Percentiles rank a stretch among this genome's conserved stretches.
phyloP scores from a whole-genome alignment of 768 basidiomycete genomes.

The Leccinum disarticulatum region DNA sequence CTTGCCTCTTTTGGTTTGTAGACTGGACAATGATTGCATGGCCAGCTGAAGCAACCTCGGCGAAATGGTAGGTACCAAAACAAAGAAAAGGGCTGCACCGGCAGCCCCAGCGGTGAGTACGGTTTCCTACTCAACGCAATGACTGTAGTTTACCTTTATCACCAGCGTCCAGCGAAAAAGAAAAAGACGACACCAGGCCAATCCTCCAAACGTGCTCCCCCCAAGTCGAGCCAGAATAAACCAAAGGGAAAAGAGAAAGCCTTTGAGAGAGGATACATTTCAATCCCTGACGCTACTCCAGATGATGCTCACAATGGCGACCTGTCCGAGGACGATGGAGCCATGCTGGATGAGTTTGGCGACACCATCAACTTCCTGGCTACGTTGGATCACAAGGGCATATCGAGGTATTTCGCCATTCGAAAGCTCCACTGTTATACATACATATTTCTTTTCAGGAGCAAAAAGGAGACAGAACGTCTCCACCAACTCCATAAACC shows the following conservation, averaged over 20 bases:
- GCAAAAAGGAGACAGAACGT: conserved; percentile 78
- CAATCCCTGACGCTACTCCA: conserved; percentile 47
- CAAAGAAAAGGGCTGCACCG: conserved; percentile 37
- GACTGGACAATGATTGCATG: background rate
- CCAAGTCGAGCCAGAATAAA: conserved; percentile 33
- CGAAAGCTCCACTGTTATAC: background rate
- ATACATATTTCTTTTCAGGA: conserved; percentile 46
- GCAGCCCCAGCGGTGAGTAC: conserved; percentile 28
- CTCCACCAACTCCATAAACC: conserved; percentile 69
- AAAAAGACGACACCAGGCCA: conserved; percentile 48
- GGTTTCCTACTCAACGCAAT: background rate
- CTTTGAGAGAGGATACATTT: conserved; percentile 56
- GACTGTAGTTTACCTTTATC: background rate
- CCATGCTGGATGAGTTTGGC: conserved; percentile 65
- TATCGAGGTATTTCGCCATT: conserved; percentile 60
- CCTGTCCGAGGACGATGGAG: conserved; percentile 69
- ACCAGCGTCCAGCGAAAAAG: conserved; percentile 53
- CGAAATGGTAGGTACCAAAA: conserved; percentile 27
- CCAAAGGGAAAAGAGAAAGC: conserved; percentile 58
- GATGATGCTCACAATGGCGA: conserved; percentile 35
- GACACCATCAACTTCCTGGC: conserved; percentile 65
- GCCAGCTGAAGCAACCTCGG: background rate
- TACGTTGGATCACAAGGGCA: conserved; percentile 72
- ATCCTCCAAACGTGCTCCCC: conserved; percentile 13
- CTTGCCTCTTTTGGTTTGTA: conserved; percentile 22